Evolutionary conservation across 257 asterid species (phyloP).

Genomic region (Petunia secreta): DNA sequence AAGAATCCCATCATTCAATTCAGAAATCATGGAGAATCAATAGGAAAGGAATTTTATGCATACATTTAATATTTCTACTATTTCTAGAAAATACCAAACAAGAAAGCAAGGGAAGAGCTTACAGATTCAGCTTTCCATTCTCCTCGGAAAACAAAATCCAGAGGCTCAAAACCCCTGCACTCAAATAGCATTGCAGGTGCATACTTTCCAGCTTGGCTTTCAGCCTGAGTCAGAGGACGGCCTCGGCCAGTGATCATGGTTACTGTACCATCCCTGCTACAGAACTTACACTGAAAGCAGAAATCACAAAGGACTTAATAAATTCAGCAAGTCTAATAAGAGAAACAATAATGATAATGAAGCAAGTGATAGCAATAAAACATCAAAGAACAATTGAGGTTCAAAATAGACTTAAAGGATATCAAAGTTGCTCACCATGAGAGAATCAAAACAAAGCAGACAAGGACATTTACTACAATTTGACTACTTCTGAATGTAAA

Average conservation of each 20-base stretch:
- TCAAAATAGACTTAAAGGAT: neutral
- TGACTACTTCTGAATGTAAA: neutral
- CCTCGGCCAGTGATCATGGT: slow-evolving; percentile 79
- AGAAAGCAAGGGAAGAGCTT: slow-evolving; percentile 37
- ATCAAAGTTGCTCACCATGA: neutral
- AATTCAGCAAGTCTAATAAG: slow-evolving; percentile 25
- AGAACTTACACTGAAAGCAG: slow-evolving; percentile 80
- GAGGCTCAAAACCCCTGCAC: slow-evolving; percentile 79
- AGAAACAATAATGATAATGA: neutral
- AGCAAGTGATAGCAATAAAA: neutral
- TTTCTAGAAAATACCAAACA: neutral
- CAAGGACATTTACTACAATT: neutral
- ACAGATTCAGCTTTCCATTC: slow-evolving; percentile 94
- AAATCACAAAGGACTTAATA: neutral
- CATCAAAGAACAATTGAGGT: neutral
- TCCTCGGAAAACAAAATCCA: slow-evolving; percentile 67
- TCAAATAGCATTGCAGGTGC: slow-evolving; percentile 70
- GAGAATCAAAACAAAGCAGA: neutral
- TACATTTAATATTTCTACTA: neutral
- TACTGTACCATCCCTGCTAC: slow-evolving; percentile 82
- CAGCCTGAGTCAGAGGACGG: slow-evolving; percentile 63
- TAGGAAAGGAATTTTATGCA: neutral
- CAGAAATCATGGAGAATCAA: neutral
- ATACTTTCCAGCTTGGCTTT: slow-evolving; percentile 55
- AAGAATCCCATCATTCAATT: slow-evolving; percentile 3